Percentiles rank a stretch among this genome's conserved stretches.
phyloP scores from a whole-genome alignment of 2,329 filamentous ascomycete species.

The Byssochlamys sp. region DNA sequence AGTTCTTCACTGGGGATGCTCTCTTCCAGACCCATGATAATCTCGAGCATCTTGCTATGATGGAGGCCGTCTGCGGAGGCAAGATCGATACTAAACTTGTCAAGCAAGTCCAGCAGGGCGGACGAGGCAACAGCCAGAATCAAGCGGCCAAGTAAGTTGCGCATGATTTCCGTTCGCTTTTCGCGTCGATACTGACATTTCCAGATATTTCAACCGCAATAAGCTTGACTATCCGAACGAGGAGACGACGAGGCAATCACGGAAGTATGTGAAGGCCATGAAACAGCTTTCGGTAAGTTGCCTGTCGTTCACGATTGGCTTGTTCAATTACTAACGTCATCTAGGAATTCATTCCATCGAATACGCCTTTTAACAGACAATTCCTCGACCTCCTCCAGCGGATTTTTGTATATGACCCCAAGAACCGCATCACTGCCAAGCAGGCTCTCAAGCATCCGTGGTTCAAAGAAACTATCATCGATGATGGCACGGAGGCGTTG shows the following conservation, averaged over 20 bases:
- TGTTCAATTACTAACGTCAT: conserved; percentile 11
- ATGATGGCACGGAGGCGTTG: conserved; percentile 57
- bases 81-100: conserved; percentile 49
- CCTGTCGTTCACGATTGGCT: conserved; percentile 1
- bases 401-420: conserved; percentile 60
- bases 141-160: conserved; percentile 46
- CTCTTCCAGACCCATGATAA: conserved; percentile 62
- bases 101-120: conserved; percentile 40
- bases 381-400: conserved; percentile 54
- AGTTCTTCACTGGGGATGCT: conserved; percentile 60
- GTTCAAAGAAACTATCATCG: conserved; percentile 56
- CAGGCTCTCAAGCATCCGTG: conserved; percentile 57
- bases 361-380: conserved; percentile 50
- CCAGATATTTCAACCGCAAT: conserved; percentile 46
- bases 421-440: conserved; percentile 55
- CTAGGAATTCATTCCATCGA: conserved; percentile 54
- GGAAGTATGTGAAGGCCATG: conserved; percentile 61
- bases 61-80: conserved; percentile 53
- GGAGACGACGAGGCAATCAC: conserved; percentile 54
- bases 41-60: conserved; percentile 59
- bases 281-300: conserved; percentile 49
- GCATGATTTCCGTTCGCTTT: conserved; percentile 1
- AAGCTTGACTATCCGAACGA: conserved; percentile 55
- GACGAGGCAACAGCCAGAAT: conserved; percentile 41
- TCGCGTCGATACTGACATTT: conserved; percentile 22